These are phyloP conservation scores for Balamuthia mandrillaris DNA, from an alignment of 208 protist species.

Conservation along the genomic window DNA sequence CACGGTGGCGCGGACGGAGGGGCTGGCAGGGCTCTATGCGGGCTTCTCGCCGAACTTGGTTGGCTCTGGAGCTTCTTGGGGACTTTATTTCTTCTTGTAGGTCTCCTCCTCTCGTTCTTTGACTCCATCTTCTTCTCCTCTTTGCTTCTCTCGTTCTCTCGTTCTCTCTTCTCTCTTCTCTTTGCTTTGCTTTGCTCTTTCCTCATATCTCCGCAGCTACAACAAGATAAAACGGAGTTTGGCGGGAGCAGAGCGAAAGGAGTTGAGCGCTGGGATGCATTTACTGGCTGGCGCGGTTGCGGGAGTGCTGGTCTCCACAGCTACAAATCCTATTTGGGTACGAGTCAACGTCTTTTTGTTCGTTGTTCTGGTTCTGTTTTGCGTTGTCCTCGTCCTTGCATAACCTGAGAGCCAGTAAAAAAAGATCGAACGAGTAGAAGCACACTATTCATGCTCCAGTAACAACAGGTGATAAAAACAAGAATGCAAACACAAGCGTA, in stretches of 20 bases:
- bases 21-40: not conserved
- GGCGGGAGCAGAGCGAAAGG: not conserved
- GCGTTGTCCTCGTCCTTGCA: not conserved
- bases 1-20: not conserved
- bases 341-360: not conserved
- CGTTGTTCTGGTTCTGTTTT: not conserved
- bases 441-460: too few species aligned
- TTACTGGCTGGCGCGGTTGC: not conserved
- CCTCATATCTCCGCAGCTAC: not conserved
- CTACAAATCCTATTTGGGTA: constrained; percentile 16
- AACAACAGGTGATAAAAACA: not conserved
- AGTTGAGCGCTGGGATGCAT: not conserved
- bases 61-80: not conserved
- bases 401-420: too few species aligned
- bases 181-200: not conserved
- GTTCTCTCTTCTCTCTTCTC: not conserved
- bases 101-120: not conserved
- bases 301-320: not conserved
- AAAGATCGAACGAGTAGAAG: too few species aligned
- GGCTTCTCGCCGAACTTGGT: constrained; percentile 21
- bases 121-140: not conserved
- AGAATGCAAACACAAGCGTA: not conserved
- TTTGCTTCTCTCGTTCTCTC: not conserved
- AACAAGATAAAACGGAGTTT: not conserved
- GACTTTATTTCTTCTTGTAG: constrained; percentile 5